Percentiles rank a stretch among this genome's conserved stretches.
phyloP scores from a whole-genome alignment of 1,284 basidiomycete genomes.

The Fomitopsis schrenkii region DNA sequence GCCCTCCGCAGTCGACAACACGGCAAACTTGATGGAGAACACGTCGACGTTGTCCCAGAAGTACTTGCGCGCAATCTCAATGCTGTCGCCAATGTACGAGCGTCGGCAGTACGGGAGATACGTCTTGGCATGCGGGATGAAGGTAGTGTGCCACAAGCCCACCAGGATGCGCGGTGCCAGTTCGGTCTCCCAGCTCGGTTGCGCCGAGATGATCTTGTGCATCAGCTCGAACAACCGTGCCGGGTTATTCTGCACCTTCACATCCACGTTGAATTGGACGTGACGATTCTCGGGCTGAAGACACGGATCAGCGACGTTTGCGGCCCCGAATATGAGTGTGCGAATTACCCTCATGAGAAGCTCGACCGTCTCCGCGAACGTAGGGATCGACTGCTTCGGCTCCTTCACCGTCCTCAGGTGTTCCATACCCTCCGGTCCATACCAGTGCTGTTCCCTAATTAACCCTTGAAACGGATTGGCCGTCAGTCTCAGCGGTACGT shows the following conservation, averaged over 20 bases:
- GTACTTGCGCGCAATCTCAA: constrained; percentile 71
- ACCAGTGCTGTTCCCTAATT: constrained; percentile 69
- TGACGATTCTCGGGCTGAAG: constrained; percentile 78
- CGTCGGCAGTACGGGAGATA: constrained; percentile 81
- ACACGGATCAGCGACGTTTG: constrained; percentile 1
- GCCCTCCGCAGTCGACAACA: constrained; percentile 73
- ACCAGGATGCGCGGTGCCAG: constrained; percentile 91
- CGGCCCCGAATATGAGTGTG: constrained; percentile 6
- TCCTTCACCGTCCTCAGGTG: constrained; percentile 79
- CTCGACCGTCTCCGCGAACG: constrained; percentile 78
- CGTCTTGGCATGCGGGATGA: constrained; percentile 73
- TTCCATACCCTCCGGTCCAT: constrained; percentile 74
- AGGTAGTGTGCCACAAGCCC: constrained; percentile 91
- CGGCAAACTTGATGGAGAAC: constrained; percentile 83
- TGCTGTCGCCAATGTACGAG: constrained; percentile 81
- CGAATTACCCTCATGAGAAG: constrained; percentile 71
- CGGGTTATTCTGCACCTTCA: constrained; percentile 93
- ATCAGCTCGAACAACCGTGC: constrained; percentile 84
- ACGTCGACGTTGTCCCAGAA: constrained; percentile 91
- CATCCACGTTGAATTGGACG: constrained; percentile 89
- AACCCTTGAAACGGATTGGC: constrained; percentile 40
- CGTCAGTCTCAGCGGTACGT: not conserved
- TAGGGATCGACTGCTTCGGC: constrained; percentile 85
- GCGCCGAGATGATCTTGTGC: constrained; percentile 66
- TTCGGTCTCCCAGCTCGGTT: constrained; percentile 72